Base-by-base conservation (phyloP, 805 yeast species). In the Saccharomycopsis sp. region DNA sequence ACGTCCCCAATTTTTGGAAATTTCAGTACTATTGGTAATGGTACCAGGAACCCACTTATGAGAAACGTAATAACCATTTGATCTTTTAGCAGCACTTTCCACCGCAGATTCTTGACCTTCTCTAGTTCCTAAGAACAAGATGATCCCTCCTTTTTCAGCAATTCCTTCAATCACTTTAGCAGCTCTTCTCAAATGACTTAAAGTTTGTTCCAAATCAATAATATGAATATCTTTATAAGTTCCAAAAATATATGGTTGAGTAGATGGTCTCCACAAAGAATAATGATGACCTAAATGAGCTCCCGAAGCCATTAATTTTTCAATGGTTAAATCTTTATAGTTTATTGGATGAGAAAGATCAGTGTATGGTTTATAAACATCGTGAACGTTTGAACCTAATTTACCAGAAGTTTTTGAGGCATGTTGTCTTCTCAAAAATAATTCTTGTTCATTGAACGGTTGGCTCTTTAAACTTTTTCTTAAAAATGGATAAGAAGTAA, bases 11-110 rank as follows among this genome's bases (percentile, higher is more conserved):
- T 62, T 60, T 30, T 64, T 62, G 8, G 73, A 63, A 18, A 81
- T 76, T 55, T 76, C 82, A 23, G 77, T 66, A 41, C 85, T 76
- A 62, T 92, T 92, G 34, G 97, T 86, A 50, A 92, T 69, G 19
- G 94, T 82, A 49, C 98, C 98, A 2, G 96, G 96, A 45, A 84
- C 74, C 98, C 98, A 92, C 55, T 87, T 76, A 35, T 76, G 70
- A 18, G 81, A 68, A 17, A 92, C 88, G 55, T 80, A 87, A 61
- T 76, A 86, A 13, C 94, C 96, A 43, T 74, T 69, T 41, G 78
- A 66, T 50, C 94, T 72, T 34, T 66, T 63, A 2, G 97, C 94
- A 9, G 95, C 95, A 45, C 70, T 74, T 53, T 77, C 79, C 36
- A 92, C 74, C 1, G 86, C 70, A 41, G 80, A 69, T 46, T 74